Percentiles rank a stretch among this genome's conserved stretches.
Evolutionary conservation across 345 rosid species (phyloP).

Genomic region (Camelina hispida): DNA sequence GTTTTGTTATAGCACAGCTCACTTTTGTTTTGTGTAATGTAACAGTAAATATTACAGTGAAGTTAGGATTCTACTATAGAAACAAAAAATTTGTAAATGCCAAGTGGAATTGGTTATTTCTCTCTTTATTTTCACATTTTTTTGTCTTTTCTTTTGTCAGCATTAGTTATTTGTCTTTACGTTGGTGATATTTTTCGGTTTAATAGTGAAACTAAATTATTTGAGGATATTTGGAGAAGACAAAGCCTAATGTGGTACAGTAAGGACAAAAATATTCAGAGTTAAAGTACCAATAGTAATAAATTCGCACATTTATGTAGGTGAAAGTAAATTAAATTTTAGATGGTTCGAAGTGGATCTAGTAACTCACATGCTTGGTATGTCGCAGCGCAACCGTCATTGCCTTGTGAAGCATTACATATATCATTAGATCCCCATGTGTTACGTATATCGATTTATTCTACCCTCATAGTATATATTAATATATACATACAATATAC

Average conservation of each 20-base stretch:
- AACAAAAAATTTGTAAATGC: constrained; percentile 35
- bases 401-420: constrained; percentile 24
- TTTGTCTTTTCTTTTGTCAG: constrained; percentile 38
- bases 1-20: background rate
- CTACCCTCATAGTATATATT: background rate
- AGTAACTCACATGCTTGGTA: constrained; percentile 36
- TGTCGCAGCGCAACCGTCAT: constrained; percentile 25
- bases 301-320: constrained; percentile 33
- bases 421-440: constrained; percentile 22
- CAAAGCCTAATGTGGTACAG: constrained; percentile 35
- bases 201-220: constrained; percentile 23
- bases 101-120: constrained; percentile 14
- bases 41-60: background rate
- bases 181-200: constrained; percentile 35
- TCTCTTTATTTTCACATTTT: constrained; percentile 32
- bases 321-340: constrained; percentile 23
- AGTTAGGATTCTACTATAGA: constrained; percentile 19
- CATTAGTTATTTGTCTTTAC: constrained; percentile 26
- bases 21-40: constrained; percentile 2
- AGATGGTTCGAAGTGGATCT: constrained; percentile 17
- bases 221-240: constrained; percentile 33
- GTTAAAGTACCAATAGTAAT: constrained; percentile 41
- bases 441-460: constrained; percentile 5
- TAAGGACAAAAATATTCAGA: constrained; percentile 38
- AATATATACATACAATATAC: background rate